These are phyloP conservation scores for Termitomyces sp. DNA, from an alignment of 768 basidiomycete species.

Conservation along the genomic window DNA sequence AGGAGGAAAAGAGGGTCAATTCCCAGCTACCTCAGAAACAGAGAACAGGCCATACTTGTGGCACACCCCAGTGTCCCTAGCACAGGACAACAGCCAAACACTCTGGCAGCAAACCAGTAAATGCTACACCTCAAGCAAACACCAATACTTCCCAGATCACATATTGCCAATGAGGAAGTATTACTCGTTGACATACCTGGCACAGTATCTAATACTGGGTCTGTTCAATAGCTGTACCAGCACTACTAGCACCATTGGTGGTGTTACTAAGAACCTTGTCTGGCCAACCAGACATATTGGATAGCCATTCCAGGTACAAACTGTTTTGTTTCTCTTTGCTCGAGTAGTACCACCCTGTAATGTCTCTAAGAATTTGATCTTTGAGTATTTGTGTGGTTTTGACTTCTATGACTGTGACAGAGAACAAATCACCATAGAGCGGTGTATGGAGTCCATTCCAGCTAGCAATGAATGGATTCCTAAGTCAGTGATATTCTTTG, in stretches of 20 bases:
- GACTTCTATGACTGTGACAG: not conserved
- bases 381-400: not conserved
- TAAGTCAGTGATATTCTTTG: not conserved
- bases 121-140: too few species aligned
- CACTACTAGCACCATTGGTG: not conserved
- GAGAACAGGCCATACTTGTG: too few species aligned
- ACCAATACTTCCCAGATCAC: too few species aligned
- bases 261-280: not conserved
- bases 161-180: not conserved
- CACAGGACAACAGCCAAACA: too few species aligned
- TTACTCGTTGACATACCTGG: not conserved
- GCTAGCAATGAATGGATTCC: not conserved
- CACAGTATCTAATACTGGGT: not conserved
- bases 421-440: not conserved
- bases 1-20: too few species aligned
- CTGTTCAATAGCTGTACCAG: not conserved
- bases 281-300: not conserved
- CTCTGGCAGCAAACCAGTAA: too few species aligned
- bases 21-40: too few species aligned
- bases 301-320: not conserved
- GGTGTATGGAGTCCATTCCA: too few species aligned
- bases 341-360: not conserved
- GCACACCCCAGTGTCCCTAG: too few species aligned
- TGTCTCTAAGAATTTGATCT: not conserved
- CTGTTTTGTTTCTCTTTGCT: not conserved